phyloP scores from a whole-genome alignment of 2,329 filamentous ascomycete species.

The Alternaria sp. region DNA sequence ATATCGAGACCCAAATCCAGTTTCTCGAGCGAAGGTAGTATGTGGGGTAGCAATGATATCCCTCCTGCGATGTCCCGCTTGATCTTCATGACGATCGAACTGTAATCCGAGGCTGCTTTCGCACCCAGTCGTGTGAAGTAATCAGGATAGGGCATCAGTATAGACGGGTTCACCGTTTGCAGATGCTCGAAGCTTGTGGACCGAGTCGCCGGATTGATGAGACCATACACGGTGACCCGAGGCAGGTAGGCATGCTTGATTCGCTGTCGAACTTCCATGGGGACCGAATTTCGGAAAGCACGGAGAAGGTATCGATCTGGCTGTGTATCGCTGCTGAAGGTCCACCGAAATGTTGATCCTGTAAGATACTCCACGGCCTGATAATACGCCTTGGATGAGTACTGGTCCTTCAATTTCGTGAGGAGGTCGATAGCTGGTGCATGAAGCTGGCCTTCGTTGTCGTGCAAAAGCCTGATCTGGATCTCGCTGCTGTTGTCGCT shows the following conservation, averaged over 20 bases:
- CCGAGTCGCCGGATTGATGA: not conserved
- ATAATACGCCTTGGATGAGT: not conserved
- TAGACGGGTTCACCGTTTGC: accelerated
- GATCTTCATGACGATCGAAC: not conserved
- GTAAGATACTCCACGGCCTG: not conserved
- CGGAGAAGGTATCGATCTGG: not conserved
- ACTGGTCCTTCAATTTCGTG: not conserved
- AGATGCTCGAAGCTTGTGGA: accelerated
- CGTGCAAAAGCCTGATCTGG: not conserved
- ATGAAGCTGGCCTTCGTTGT: not conserved
- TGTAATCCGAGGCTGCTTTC: too few species aligned
- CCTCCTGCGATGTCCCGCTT: not conserved
- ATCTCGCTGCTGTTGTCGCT: not conserved
- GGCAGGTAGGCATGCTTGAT: not conserved
- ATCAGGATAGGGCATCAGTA: not conserved
- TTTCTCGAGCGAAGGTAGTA: not conserved
- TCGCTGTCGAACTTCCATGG: not conserved
- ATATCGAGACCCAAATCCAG: not conserved
- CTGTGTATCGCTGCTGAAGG: not conserved
- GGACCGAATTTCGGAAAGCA: not conserved
- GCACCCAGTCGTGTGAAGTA: not conserved
- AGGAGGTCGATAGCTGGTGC: not conserved
- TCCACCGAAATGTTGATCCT: not conserved
- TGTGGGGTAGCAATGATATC: not conserved
- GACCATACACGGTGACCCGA: not conserved